These are phyloP conservation scores for Chaetothyriales sp. DNA, from an alignment of 2,329 filamentous ascomycete genomes.

Conservation along the genomic window DNA sequence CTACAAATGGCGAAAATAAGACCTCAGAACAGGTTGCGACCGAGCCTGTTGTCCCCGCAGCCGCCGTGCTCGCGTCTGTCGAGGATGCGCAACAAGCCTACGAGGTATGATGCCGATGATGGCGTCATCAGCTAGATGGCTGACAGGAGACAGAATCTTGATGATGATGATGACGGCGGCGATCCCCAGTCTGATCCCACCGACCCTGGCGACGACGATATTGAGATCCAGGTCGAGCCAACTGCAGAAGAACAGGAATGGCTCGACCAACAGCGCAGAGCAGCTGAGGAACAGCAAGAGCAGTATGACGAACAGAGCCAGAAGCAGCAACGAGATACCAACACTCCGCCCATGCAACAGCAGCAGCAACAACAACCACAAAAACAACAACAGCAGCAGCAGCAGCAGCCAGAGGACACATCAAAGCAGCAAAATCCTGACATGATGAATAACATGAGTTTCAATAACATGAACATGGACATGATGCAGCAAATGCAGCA, in stretches of 20 bases:
- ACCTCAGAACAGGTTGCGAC: background rate
- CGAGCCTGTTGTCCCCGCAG: background rate
- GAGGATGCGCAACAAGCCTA: background rate
- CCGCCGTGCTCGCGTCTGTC: background rate
- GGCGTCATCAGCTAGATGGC: background rate
- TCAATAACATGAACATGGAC: slow-evolving; percentile 37
- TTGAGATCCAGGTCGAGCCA: slow-evolving; percentile 16
- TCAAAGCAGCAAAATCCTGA: slow-evolving; percentile 1
- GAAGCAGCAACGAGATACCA: background rate
- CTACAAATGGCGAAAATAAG: slow-evolving; percentile 2
- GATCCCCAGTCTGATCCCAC: slow-evolving; percentile 7
- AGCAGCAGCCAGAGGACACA: background rate
- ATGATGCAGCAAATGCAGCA: slow-evolving; percentile 48
- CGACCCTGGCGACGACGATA: slow-evolving; percentile 12
- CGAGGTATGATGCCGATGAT: background rate
- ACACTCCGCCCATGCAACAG: background rate
- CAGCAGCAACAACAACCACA: background rate
- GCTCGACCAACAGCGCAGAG: slow-evolving; percentile 1
- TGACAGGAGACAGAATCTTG: background rate
- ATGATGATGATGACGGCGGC: slow-evolving; percentile 1
- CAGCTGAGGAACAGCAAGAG: background rate
- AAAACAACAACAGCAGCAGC: too few species aligned
- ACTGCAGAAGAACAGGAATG: slow-evolving; percentile 12
- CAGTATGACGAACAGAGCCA: slow-evolving; percentile 16
- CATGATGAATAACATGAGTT: slow-evolving; percentile 15